A percentile compares a stretch with the other conserved stretches of the same genome.
phyloP scores from a whole-genome alignment of 768 basidiomycete genomes.

The Hygrocybe punicea region DNA sequence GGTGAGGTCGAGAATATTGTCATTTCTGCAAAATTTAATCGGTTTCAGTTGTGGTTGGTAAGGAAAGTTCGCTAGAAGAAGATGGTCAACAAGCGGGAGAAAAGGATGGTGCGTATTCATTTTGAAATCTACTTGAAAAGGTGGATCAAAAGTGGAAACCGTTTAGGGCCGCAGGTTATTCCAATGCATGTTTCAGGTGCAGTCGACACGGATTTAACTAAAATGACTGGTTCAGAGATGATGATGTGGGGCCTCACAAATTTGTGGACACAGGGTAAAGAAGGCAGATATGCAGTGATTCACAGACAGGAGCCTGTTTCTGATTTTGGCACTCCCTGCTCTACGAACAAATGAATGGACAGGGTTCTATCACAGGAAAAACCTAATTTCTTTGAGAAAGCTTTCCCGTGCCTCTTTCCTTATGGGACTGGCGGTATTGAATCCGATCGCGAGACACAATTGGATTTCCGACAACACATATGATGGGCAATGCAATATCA shows the following conservation, averaged over 20 bases:
- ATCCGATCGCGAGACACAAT: background rate
- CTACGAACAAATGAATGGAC: background rate
- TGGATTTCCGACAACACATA: conserved; percentile 24
- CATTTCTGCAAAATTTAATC: background rate
- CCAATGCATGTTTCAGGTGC: conserved; percentile 25
- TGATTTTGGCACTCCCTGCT: conserved; percentile 27
- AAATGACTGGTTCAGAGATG: conserved; percentile 17
- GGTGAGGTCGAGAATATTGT: background rate
- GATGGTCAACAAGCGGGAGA: background rate
- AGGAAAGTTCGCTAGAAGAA: background rate
- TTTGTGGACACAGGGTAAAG: conserved; percentile 12
- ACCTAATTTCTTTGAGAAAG: conserved; percentile 18
- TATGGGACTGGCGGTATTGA: conserved; percentile 36
- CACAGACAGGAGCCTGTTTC: conserved; percentile 25
- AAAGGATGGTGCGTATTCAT: background rate
- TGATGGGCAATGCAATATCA: conserved; percentile 28
- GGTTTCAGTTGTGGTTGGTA: too few relatives aligned
- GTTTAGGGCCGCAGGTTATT: conserved; percentile 30
- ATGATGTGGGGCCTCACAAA: conserved; percentile 26
- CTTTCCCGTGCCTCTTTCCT: conserved; percentile 29
- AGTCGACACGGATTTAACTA: conserved; percentile 26
- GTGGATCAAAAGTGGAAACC: background rate
- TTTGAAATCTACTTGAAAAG: background rate
- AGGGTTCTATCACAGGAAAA: conserved; percentile 1
- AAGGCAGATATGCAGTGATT: conserved; percentile 24